Base-by-base conservation (phyloP, 2,329 filamentous ascomycete species). In the Stachybotrys elegans region DNA sequence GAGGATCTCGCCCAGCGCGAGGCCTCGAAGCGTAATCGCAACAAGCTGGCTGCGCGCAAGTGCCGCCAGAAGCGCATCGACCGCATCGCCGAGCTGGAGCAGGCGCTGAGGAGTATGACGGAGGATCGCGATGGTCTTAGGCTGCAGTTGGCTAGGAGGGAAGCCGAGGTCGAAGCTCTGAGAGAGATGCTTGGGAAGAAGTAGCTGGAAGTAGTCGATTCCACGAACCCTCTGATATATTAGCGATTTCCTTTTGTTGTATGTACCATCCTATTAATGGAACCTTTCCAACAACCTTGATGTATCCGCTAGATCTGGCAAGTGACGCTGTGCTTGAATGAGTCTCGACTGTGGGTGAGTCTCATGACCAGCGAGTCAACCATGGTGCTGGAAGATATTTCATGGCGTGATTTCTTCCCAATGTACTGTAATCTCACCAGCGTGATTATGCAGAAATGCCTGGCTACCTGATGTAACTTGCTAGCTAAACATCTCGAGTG, bases 51-150 rank as follows among this genome's bases (percentile, higher is more conserved):
- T n/a, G 84, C 84, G 22, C 75, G 81, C 48, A 81, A 83, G 48
- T 87, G 86, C 58, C 79, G 84, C 21, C 83, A 87, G 59, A 84
- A 84, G 60, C 78, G 82, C 37, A 72, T 86, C 25, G 83, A 87
- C 53, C 79, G 81, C 48, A 78, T 86, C 60, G 66, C 65, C 21
- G 75, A 79, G 48, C 70, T 88, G 23, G 83, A 87, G 60, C 61
- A 66, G 8, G 73, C 78, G 17, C 65, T 88, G 34, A 73, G 73
- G 38, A 71, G 75, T 35, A 73, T 82, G 56, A 76, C 76, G 46
- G 62, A 71, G 39, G 83, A 87, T 56, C 67, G 81, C 16, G 83
- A 88, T 53, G 79, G 79, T 14, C 60, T 86, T 52, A 76, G 75
- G 43, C 64, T 86, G 43, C 72, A 76, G 48, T 72, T 86, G 47